Evolutionary conservation across 2,329 filamentous ascomycete genomes (phyloP).

Genomic region (Aspergillus neotritici): DNA sequence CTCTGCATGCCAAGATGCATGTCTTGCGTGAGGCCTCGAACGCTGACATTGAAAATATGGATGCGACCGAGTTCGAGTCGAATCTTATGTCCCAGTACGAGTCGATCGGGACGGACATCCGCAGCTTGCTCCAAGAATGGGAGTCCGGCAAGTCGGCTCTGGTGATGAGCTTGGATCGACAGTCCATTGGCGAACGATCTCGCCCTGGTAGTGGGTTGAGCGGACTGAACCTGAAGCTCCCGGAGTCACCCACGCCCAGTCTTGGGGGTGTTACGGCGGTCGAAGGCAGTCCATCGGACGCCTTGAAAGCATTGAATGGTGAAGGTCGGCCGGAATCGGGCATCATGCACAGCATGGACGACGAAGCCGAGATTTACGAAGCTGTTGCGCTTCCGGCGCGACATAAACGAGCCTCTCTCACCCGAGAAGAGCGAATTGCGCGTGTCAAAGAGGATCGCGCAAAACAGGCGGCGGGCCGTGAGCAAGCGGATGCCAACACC

Average conservation of each 20-base stretch:
- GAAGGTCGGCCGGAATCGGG: constrained; percentile 45
- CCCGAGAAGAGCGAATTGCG: constrained; percentile 77
- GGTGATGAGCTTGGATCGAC: constrained; percentile 72
- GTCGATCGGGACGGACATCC: constrained; percentile 82
- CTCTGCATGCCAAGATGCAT: constrained; percentile 90
- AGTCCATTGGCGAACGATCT: constrained; percentile 60
- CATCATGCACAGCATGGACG: constrained; percentile 25
- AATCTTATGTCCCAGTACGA: constrained; percentile 87
- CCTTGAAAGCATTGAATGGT: constrained; percentile 72
- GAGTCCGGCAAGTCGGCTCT: constrained; percentile 80
- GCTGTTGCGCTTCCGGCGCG: constrained; percentile 69
- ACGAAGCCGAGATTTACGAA: constrained; percentile 80
- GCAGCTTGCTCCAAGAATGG: constrained; percentile 75
- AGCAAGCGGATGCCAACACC: constrained; percentile 72
- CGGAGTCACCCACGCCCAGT: constrained; percentile 43
- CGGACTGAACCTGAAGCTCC: constrained; percentile 34
- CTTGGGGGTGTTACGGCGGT: constrained; percentile 43
- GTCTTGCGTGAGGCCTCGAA: constrained; percentile 86
- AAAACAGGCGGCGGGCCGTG: constrained; percentile 63
- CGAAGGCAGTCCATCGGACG: constrained; percentile 60
- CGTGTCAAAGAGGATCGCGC: constrained; percentile 85
- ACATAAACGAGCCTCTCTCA: constrained; percentile 63
- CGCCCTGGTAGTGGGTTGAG: constrained; percentile 39
- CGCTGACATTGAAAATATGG: constrained; percentile 67
- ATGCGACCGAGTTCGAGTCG: constrained; percentile 64